Evolutionary conservation across 148 eudicot species (phyloP).

Genomic region (Tetragonia tetragonoides): DNA sequence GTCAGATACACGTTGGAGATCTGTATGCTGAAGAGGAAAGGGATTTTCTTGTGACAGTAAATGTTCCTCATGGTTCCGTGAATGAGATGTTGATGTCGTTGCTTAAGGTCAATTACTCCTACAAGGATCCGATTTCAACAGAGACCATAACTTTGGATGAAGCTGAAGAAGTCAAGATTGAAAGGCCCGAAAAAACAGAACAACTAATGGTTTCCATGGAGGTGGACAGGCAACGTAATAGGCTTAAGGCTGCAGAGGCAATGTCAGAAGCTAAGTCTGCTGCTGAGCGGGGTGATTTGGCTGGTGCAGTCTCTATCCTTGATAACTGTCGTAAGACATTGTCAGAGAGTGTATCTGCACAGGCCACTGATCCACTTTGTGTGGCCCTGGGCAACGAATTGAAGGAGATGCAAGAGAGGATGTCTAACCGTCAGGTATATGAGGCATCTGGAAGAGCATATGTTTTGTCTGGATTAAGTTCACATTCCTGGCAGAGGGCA

Average conservation of each 20-base stretch:
- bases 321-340: conserved; percentile 42
- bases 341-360: conserved; percentile 54
- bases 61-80: conserved; percentile 44
- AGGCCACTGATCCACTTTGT: conserved; percentile 49
- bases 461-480: conserved; percentile 87
- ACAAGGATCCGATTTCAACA: conserved; percentile 56
- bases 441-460: conserved; percentile 88
- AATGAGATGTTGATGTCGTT: conserved; percentile 48
- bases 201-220: conserved; percentile 51
- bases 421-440: conserved; percentile 68
- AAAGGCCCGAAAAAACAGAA: conserved; percentile 42
- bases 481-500: conserved; percentile 94
- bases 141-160: conserved; percentile 34
- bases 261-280: conserved; percentile 56
- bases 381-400: conserved; percentile 58
- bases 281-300: conserved; percentile 68
- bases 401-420: conserved; percentile 83
- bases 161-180: conserved; percentile 46
- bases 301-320: conserved; percentile 48
- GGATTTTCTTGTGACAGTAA: conserved; percentile 64
- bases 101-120: conserved; percentile 51
- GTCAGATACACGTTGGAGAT: conserved; percentile 61
- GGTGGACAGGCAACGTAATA: conserved; percentile 74
- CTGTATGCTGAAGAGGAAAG: conserved; percentile 86
- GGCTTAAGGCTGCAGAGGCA: conserved; percentile 73